Conservation (phyloP, 176 grass and related monocot species). For the Aechmea fasciata region DNA sequence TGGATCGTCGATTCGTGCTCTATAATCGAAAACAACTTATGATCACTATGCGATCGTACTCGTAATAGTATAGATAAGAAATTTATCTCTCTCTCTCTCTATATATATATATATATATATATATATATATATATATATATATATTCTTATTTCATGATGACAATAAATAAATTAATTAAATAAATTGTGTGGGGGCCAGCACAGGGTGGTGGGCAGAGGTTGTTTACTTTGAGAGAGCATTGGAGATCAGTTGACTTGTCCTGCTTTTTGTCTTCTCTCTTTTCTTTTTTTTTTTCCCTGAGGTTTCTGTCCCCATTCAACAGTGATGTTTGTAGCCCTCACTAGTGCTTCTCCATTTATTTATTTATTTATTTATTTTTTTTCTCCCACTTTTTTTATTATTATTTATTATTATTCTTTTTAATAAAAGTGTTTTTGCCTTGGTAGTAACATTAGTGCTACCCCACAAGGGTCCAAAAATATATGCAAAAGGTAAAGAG, state of each 20-base stretch:
- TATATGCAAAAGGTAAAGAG: background rate
- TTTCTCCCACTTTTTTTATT: background rate
- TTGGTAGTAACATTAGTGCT: background rate
- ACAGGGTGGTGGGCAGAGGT: background rate
- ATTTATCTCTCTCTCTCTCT: too few relatives aligned
- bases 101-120: too few relatives aligned
- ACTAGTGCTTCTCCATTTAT: background rate
- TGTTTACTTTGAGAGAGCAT: background rate
- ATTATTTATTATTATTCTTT: too few relatives aligned
- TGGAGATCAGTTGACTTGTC: slow-evolving; percentile 1
- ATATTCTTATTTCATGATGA: too few relatives aligned
- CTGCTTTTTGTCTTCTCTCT: background rate
- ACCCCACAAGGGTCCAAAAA: background rate
- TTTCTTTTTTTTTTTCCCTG: too few relatives aligned
- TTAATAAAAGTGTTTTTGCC: background rate
- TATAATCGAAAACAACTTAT: too few relatives aligned
- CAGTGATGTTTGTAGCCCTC: background rate
- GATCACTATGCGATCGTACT: too few relatives aligned
- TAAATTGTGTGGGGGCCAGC: too few relatives aligned
- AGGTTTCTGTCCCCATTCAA: background rate
- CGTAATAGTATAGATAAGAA: too few relatives aligned
- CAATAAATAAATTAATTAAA: too few relatives aligned
- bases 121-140: too few relatives aligned
- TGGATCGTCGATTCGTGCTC: too few relatives aligned
- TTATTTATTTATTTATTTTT: background rate